Base-by-base conservation (phyloP, 2,329 filamentous ascomycete genomes). In the Apiospora rasikravindrae region DNA sequence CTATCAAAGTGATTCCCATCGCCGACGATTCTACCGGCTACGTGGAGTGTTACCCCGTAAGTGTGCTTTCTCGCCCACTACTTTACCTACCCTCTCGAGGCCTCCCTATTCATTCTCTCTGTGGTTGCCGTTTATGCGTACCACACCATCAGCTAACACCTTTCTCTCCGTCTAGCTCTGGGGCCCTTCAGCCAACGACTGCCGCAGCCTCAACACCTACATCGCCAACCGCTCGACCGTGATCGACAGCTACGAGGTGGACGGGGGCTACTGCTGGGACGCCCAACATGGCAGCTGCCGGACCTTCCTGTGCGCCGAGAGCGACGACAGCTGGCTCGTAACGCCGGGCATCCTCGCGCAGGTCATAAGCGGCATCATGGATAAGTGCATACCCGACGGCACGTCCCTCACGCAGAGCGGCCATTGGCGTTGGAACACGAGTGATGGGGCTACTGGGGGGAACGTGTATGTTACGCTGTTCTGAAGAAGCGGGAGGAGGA, bases 251-350 rank as follows among this genome's bases (percentile, higher is more conserved):
- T 64, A 40, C 57, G 19, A 64, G 19, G 33, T 64, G 10, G 57
- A 64, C 33, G 19, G 2, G 26, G 33, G 49, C 45, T 69, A 49
- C 68, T 69, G 68, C 68, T 69, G 42, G 42, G 45, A 47, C 24
- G 68, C 40, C 5, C 68, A 69, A 45, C 10, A 22, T 6, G 68
- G 68, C 14, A 13, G 2, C 45, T 69, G 68, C 68, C 68, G 68
- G 11, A 24, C 22, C 45, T 69, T 69, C 45, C 8, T 53, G 26
- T 69, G 68, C 68, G 47, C 42, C 26, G 68, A 69, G 68, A 40
- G n/a, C 66, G 14, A 16, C 22, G 45, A 22, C 11, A 26, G 14
- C 26, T 40, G 33, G 42, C 4, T 16, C 26, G 8, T 49, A 16
- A 8, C 37, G 26, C 33, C 33, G 3, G 26, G 19, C 22, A 3